Evolutionary conservation across 2,329 filamentous ascomycete genomes (phyloP).

Genomic region (Trichoderma atrobrunneum): DNA sequence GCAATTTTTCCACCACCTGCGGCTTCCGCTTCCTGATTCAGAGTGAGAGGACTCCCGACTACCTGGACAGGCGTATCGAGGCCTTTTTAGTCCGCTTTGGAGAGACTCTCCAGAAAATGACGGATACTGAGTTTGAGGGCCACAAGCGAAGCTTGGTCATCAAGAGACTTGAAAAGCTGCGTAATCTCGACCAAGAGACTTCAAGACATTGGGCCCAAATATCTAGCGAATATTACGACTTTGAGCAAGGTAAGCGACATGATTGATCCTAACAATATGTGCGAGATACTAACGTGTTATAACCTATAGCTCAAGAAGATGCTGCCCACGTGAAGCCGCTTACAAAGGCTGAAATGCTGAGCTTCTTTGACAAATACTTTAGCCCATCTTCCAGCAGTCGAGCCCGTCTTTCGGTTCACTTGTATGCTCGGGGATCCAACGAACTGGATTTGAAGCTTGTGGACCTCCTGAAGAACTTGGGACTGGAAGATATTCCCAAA

Average conservation of each 20-base stretch:
- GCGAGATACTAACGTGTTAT: background rate
- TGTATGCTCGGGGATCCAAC: slow-evolving; percentile 66
- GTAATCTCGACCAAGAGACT: slow-evolving; percentile 86
- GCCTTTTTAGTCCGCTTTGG: slow-evolving; percentile 71
- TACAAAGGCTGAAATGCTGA: slow-evolving; percentile 74
- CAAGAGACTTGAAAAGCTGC: slow-evolving; percentile 83
- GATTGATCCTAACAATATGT: background rate
- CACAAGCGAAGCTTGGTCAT: slow-evolving; percentile 89
- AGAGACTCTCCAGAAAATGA: slow-evolving; percentile 69
- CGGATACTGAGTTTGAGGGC: slow-evolving; percentile 77
- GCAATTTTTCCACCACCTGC: slow-evolving; percentile 70
- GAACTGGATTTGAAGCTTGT: slow-evolving; percentile 46
- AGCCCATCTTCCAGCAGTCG: slow-evolving; percentile 68
- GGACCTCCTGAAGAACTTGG: slow-evolving; percentile 38
- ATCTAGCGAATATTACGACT: slow-evolving; percentile 82
- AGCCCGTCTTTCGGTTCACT: slow-evolving; percentile 81
- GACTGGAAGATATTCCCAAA: slow-evolving; percentile 34
- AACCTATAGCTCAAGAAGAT: slow-evolving; percentile 63
- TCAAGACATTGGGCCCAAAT: slow-evolving; percentile 83
- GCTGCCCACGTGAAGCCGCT: slow-evolving; percentile 70
- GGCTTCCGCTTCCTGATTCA: slow-evolving; percentile 90
- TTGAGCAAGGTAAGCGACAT: slow-evolving; percentile 67
- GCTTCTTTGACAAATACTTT: slow-evolving; percentile 76
- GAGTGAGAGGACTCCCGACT: slow-evolving; percentile 80
- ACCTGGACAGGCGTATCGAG: slow-evolving; percentile 84